Evolutionary conservation across 2,329 filamentous ascomycete species (phyloP).

Genomic region (Sporothrix globosa): DNA sequence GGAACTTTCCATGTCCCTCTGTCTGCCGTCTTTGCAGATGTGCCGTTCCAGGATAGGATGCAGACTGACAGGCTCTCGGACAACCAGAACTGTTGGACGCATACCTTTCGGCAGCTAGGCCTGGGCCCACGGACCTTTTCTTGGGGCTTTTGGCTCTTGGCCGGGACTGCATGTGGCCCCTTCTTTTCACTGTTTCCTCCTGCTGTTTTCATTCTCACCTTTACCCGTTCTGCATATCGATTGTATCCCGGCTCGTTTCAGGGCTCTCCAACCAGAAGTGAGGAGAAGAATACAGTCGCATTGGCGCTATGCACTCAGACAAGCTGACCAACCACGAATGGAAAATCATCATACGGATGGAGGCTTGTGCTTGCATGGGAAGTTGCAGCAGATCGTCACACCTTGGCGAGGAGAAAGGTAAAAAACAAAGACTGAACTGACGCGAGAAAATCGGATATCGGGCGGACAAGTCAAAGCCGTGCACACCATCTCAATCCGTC

Average conservation of each 20-base stretch:
- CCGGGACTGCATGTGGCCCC: not conserved
- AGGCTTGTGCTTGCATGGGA: not conserved
- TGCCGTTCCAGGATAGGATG: conserved; percentile 16
- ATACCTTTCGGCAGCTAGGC: conserved; percentile 13
- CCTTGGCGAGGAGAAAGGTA: not conserved
- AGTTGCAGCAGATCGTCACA: not conserved
- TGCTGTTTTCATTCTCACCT: not conserved
- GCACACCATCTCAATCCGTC: not conserved
- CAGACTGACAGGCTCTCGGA: conserved; percentile 16
- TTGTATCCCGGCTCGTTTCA: conserved; percentile 25
- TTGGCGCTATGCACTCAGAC: conserved; percentile 19
- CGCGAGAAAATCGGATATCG: not conserved
- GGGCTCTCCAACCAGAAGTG: conserved; percentile 23
- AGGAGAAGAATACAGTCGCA: conserved; percentile 21
- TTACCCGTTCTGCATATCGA: too few relatives aligned
- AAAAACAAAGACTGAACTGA: not conserved
- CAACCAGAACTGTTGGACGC: not conserved
- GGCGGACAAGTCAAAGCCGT: not conserved
- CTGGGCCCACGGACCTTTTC: not conserved
- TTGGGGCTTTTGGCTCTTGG: not conserved
- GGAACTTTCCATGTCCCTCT: not conserved
- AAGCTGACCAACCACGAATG: conserved; percentile 21
- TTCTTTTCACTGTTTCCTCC: not conserved
- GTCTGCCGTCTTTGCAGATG: conserved; percentile 12
- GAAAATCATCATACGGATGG: conserved; percentile 3